Evolutionary conservation across 2,329 filamentous ascomycete genomes (phyloP), one percentile per base, ranked within the genome.

Genomic region (Cladorrhinum sp.): DNA sequence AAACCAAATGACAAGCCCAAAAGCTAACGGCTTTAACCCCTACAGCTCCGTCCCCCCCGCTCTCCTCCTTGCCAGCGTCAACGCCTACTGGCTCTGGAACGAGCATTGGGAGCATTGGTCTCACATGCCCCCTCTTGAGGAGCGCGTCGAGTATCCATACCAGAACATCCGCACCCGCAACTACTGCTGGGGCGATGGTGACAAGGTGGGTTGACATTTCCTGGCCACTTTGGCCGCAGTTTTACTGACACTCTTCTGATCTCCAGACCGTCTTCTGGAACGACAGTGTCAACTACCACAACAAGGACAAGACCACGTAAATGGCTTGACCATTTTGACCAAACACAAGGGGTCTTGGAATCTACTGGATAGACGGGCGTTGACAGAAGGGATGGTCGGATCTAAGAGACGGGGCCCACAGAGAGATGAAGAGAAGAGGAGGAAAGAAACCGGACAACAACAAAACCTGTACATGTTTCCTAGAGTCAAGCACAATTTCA

Each of bases 121-220:
- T 57, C 94, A 98, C 80, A 80, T 91, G 77, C 86, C 90, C 63
- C 90, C 95, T 68, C 82, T 94, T 69, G 92, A 96, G 82, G 95
- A 99, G 81, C 89, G 91, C 74, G 80, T 84, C 72, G 91, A 98
- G 82, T 99, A 98, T 80, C 81, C 92, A 63, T 99, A 96, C 87
- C 91, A 96, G 86, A 99, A 99, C 85, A 90, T 99, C 77, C 90
- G 95, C 76, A 85, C 86, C 76, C 97, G 95, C 88, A 97, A 96
- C 86, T 99, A 80, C 84, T 87, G 86, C 73, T 99, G 90, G 90
- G 93, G 94, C 68, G 83, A 98, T 74, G 95, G 95, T 74, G 95
- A 99, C 82, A 95, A 98, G 90, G 90, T 92, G 60, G 49, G 63
- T 63, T 49, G 55, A 48, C 18, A 39, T 52, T 56, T 51, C 26